These are phyloP conservation scores for Aspergillus taichungensis DNA, from an alignment of 495 filamentous ascomycete species.

Conservation along the genomic window DNA sequence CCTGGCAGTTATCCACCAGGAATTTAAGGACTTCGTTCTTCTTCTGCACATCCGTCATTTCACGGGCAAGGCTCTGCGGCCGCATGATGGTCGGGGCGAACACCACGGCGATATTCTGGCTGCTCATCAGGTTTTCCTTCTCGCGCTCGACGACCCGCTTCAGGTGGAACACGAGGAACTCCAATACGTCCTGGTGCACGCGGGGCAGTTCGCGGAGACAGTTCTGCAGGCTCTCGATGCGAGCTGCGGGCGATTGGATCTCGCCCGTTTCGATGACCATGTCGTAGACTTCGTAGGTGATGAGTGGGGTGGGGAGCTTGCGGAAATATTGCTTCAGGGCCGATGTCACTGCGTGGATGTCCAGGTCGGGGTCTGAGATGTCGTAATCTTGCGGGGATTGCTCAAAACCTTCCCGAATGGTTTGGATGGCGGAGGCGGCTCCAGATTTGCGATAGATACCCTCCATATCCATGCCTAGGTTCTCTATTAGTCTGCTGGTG, in stretches of 20 bases:
- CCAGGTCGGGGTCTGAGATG: constrained; percentile 85
- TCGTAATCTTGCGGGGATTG: constrained; percentile 62
- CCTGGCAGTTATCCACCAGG: constrained; percentile 75
- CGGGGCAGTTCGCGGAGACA: constrained; percentile 69
- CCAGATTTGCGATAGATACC: constrained; percentile 98
- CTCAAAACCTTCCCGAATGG: constrained; percentile 85
- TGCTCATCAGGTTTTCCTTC: constrained; percentile 85
- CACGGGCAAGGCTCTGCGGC: constrained; percentile 74
- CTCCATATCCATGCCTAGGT: constrained; percentile 89
- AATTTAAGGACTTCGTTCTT: constrained; percentile 89
- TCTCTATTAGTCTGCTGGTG: constrained; percentile 1
- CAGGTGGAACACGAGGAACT: constrained; percentile 92
- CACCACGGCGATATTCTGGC: constrained; percentile 90
- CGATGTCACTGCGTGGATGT: constrained; percentile 94
- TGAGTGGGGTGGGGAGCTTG: constrained; percentile 80
- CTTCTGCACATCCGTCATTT: constrained; percentile 91
- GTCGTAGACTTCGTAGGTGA: constrained; percentile 91
- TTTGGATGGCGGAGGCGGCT: constrained; percentile 76
- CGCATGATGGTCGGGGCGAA: constrained; percentile 98
- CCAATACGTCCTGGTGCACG: constrained; percentile 78
- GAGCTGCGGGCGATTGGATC: constrained; percentile 28
- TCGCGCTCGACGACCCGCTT: constrained; percentile 77
- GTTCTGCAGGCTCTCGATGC: constrained; percentile 57
- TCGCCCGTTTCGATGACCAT: constrained; percentile 65
- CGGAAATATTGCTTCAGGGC: constrained; percentile 97